Evolutionary conservation across 441 rosid genomes (phyloP).

Genomic region (Erysimum pusillum): DNA sequence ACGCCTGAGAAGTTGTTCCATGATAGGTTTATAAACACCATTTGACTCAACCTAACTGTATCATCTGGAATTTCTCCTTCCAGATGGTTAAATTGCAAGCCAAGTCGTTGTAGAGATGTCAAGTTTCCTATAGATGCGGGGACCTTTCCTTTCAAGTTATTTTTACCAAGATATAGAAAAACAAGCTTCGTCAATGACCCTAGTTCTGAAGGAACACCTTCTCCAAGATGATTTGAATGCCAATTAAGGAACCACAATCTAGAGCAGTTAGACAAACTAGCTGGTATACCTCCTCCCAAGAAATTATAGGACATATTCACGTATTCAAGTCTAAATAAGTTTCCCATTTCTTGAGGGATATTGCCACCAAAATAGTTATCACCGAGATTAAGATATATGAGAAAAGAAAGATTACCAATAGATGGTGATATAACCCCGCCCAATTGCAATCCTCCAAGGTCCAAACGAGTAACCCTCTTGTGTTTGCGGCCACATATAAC

Average conservation of each 20-base stretch:
- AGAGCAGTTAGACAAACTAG: not conserved
- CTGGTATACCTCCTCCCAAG: not conserved
- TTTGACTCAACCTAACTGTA: not conserved
- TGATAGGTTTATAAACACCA: not conserved
- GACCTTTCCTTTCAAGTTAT: not conserved
- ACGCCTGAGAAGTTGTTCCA: not conserved
- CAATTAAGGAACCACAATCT: not conserved
- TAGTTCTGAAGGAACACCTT: not conserved
- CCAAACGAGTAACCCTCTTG: constrained; percentile 4
- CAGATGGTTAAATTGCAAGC: not conserved
- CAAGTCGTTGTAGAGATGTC: not conserved
- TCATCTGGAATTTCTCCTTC: not conserved
- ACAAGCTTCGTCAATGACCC: not conserved
- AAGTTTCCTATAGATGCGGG: constrained; percentile 22
- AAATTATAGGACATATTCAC: not conserved
- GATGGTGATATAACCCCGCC: constrained; percentile 13
- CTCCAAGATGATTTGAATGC: not conserved
- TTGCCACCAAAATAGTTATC: constrained; percentile 6
- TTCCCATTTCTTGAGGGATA: constrained; percentile 5
- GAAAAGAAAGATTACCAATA: constrained; percentile 23
- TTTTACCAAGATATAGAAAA: not conserved
- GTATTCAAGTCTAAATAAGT: not conserved
- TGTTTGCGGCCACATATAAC: constrained; percentile 1
- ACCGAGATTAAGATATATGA: not conserved
- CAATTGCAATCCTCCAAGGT: not conserved